A percentile compares a stretch with the other conserved stretches of the same genome.
Conservation (phyloP, 495 filamentous ascomycete species). For the Talaromyces thailandensis region DNA sequence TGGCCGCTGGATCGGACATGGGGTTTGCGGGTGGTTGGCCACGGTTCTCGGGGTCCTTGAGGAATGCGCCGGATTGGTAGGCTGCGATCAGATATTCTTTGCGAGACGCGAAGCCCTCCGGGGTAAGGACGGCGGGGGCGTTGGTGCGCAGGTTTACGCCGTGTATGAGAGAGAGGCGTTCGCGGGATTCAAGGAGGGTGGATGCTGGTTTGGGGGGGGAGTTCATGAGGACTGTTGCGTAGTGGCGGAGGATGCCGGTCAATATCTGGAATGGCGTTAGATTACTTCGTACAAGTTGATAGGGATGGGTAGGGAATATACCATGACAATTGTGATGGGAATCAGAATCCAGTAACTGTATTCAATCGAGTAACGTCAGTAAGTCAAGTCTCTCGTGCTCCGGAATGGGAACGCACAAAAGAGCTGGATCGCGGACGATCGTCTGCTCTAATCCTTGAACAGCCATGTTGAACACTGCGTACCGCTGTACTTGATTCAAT, state of each 20-base stretch:
- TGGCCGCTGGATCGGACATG: slow-evolving; percentile 92
- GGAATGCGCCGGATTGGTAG: slow-evolving; percentile 75
- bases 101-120: slow-evolving; percentile 64
- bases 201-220: slow-evolving; percentile 74
- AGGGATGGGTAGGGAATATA: slow-evolving; percentile 23
- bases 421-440: slow-evolving; percentile 96
- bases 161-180: slow-evolving; percentile 79
- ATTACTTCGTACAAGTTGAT: neutral
- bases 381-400: neutral
- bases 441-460: slow-evolving; percentile 75
- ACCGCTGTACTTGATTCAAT: neutral
- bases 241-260: slow-evolving; percentile 92
- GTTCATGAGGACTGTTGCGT: slow-evolving; percentile 84
- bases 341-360: slow-evolving; percentile 94
- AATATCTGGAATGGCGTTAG: slow-evolving; percentile 52
- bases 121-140: slow-evolving; percentile 58
- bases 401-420: slow-evolving; percentile 59
- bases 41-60: slow-evolving; percentile 78
- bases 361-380: neutral
- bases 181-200: slow-evolving; percentile 64
- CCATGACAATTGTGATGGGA: slow-evolving; percentile 96
- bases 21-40: slow-evolving; percentile 89
- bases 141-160: slow-evolving; percentile 80
- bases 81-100: slow-evolving; percentile 71
- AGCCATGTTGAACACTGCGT: slow-evolving; percentile 52